Conservation (phyloP, 805 yeast genomes). For the Candida schatavii region DNA sequence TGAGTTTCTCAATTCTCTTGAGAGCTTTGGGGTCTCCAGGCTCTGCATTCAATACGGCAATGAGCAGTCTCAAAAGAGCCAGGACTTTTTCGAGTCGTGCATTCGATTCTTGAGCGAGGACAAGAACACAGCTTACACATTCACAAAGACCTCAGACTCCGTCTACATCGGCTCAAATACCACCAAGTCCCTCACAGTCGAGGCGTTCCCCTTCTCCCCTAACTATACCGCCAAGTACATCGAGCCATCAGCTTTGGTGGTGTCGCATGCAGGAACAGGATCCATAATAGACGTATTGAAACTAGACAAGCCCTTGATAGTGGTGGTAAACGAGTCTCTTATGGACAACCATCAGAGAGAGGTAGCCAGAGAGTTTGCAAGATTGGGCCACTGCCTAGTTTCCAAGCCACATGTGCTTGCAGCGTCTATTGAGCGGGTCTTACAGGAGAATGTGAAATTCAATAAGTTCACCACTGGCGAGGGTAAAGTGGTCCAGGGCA, state of each 20-base stretch:
- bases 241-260: slow-evolving; percentile 50
- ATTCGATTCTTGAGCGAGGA: no score
- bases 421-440: neutral
- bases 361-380: slow-evolving; percentile 46
- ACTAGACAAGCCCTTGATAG: slow-evolving; percentile 53
- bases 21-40: slow-evolving; percentile 29
- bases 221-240: slow-evolving; percentile 36
- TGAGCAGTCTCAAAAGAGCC: slow-evolving; percentile 16
- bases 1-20: slow-evolving; percentile 35
- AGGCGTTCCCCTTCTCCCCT: slow-evolving; percentile 27
- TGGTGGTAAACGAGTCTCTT: slow-evolving; percentile 66
- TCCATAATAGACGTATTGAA: slow-evolving; percentile 79
- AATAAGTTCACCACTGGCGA: neutral
- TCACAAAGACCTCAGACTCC: neutral
- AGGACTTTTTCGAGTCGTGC: slow-evolving; percentile 2
- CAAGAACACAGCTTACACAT: neutral
- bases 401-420: neutral
- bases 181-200: slow-evolving; percentile 11
- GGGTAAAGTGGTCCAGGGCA: neutral
- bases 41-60: slow-evolving; percentile 32
- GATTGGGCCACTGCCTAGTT: slow-evolving; percentile 12
- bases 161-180: neutral
- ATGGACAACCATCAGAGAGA: slow-evolving; percentile 88
- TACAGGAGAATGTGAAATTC: neutral
- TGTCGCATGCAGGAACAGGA: slow-evolving; percentile 93